Evolutionary conservation across 345 rosid genomes (phyloP), one percentile per base, ranked within the genome.

Genomic region (Psidium friedrichsthalianum): DNA sequence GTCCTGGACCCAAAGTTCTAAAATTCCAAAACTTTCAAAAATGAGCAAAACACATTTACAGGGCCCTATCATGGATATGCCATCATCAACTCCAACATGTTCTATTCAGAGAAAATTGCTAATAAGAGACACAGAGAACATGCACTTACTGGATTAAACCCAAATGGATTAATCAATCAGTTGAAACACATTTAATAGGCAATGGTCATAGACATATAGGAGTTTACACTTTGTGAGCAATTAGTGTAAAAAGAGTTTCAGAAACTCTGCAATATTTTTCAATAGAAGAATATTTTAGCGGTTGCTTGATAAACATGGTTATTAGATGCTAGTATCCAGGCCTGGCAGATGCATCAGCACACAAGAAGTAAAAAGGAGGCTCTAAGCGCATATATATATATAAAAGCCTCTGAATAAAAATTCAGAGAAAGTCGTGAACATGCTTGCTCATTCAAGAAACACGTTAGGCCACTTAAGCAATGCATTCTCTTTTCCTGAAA

Each of bases 1-100:
- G 92, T 88, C 89, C 95, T 92, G 5, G 99, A 93, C 69, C 94
- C 96, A 74, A 98, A 98, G 85, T 94, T 94, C 99, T 98, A 92
- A 24, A 85, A 76, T 83, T 47, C 84, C 57, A 51, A 59, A 16
- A 78, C 13, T 82, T 44, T 51, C 40, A 36, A 20, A 59, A 85
- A 84, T 57, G 49, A 86, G 85, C 13, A 56, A 51, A 85, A 25
- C 3, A 8, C 52, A 82, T 51, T 25, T 82, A 51, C 40, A 82
- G 21, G 21, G 24, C 36, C 83, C 25, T n/a, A 8, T 21, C 27
- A 82, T n/a, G 24, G 47, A 36, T 69, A 36, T 36, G 80, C 47
- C 80, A 18, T 36, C 47, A 69, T 36, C 47, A 69, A 69, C 47
- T 69, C 24, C 80, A 36, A 36, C 80, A 20, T 40, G 25, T 69